These are phyloP conservation scores for Escallonia herrerae DNA, from an alignment of 129 eudicot genomes.

Conservation along the genomic window DNA sequence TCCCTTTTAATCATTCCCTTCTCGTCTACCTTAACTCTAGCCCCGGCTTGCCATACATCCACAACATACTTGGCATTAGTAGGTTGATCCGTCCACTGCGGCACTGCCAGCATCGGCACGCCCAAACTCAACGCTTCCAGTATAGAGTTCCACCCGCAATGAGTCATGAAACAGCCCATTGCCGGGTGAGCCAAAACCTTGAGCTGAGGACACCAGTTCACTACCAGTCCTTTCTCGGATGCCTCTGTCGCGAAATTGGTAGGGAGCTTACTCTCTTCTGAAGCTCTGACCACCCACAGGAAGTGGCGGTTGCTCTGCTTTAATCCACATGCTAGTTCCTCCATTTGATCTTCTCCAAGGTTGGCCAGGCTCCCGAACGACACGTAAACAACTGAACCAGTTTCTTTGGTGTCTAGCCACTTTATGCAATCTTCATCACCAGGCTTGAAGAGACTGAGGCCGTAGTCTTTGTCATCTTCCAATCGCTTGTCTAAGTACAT, in stretches of 20 bases:
- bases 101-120: conserved; percentile 17
- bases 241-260: conserved; percentile 2
- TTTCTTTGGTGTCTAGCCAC: conserved; percentile 7
- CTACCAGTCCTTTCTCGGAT: conserved; percentile 14
- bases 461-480: not conserved
- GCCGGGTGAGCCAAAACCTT: conserved; percentile 15
- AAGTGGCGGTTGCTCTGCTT: conserved; percentile 6
- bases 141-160: conserved; percentile 25
- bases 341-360: not conserved
- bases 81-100: conserved; percentile 19
- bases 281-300: conserved; percentile 17
- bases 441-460: conserved; percentile 12
- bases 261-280: not conserved
- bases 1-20: conserved; percentile 9
- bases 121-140: conserved; percentile 13
- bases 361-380: conserved; percentile 14
- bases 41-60: conserved; percentile 14
- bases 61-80: conserved; percentile 16
- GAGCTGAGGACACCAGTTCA: conserved; percentile 21
- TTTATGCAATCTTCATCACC: not conserved
- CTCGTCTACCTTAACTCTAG: not conserved
- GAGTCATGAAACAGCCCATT: conserved; percentile 22
- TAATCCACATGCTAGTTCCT: conserved; percentile 12
- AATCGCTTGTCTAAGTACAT: conserved; percentile 1
- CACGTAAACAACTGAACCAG: conserved; percentile 14